A percentile compares a stretch with the other conserved stretches of the same genome.
phyloP scores from a whole-genome alignment of 306 rosid species.

The Geum urbanum region DNA sequence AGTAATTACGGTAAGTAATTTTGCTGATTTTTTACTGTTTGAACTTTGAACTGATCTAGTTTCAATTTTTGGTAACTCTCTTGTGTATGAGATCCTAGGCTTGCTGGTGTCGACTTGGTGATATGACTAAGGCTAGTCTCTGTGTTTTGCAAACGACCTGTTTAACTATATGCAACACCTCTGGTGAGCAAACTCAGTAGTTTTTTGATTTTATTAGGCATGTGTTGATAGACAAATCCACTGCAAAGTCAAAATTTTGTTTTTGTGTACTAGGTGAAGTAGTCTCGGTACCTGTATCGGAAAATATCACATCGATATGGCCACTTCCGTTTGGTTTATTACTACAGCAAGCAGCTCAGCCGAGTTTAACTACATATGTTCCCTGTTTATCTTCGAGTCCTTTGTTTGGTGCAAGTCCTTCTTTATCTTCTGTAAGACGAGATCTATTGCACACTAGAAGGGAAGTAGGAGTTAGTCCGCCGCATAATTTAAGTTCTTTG shows the following conservation, averaged over 20 bases:
- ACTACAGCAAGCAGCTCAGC: conserved; percentile 70
- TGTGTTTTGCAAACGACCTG: conserved; percentile 71
- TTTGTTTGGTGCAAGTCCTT: conserved; percentile 59
- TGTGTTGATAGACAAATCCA: no score
- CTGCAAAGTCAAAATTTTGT: not conserved
- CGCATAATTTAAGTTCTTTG: conserved; percentile 21
- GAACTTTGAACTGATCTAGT: not conserved
- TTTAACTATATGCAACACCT: conserved; percentile 74
- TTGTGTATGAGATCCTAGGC: conserved; percentile 43
- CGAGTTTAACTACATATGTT: conserved; percentile 39
- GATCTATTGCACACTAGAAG: conserved; percentile 45
- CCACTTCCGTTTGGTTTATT: conserved; percentile 89
- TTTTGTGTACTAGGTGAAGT: conserved; percentile 64
- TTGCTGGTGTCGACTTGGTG: conserved; percentile 83
- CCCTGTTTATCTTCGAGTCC: conserved; percentile 64
- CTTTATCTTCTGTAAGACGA: conserved; percentile 31
- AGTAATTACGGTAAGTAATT: conserved; percentile 46
- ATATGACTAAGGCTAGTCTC: conserved; percentile 71
- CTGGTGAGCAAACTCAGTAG: conserved; percentile 49
- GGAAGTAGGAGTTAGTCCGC: conserved; percentile 42
- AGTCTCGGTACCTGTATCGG: conserved; percentile 58
- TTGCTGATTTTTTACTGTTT: conserved; percentile 15
- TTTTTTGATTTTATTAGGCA: not conserved
- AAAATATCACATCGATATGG: conserved; percentile 69
- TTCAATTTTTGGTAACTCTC: conserved; percentile 14